Percentiles rank a stretch among this genome's conserved stretches.
phyloP scores from a whole-genome alignment of 768 basidiomycete genomes.

The Phylloporus arenicola region DNA sequence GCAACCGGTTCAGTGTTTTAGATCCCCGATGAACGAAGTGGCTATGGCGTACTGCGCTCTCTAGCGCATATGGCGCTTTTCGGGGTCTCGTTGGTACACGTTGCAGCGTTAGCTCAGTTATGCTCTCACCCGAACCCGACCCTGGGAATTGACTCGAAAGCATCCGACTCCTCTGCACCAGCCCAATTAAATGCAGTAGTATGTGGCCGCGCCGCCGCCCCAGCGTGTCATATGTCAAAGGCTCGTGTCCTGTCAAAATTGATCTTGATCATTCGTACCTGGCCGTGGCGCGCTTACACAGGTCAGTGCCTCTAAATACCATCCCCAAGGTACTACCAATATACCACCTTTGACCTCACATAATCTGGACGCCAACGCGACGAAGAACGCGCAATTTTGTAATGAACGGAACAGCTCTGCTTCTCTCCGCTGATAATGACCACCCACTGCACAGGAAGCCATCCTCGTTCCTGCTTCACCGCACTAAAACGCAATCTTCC shows the following conservation, averaged over 20 bases:
- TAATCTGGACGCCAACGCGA: background rate
- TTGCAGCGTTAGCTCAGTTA: background rate
- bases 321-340: background rate
- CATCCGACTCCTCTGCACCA: background rate
- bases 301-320: background rate
- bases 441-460: constrained; percentile 4
- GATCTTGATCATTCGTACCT: constrained; percentile 3
- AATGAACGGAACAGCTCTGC: background rate
- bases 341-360: background rate
- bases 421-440: background rate
- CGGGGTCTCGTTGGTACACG: constrained; percentile 1
- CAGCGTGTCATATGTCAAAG: background rate
- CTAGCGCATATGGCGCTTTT: background rate
- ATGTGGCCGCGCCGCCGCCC: constrained; percentile 1
- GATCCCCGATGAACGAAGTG: background rate
- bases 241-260: background rate
- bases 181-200: background rate
- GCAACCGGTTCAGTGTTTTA: background rate
- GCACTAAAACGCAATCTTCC: constrained; percentile 1
- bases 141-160: constrained; percentile 1
- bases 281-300: background rate
- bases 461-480: background rate
- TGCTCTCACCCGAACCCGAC: background rate
- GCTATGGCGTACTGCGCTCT: background rate
- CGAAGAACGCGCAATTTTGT: background rate